Conservation (phyloP, 441 rosid genomes). For the Eruca vesicaria region DNA sequence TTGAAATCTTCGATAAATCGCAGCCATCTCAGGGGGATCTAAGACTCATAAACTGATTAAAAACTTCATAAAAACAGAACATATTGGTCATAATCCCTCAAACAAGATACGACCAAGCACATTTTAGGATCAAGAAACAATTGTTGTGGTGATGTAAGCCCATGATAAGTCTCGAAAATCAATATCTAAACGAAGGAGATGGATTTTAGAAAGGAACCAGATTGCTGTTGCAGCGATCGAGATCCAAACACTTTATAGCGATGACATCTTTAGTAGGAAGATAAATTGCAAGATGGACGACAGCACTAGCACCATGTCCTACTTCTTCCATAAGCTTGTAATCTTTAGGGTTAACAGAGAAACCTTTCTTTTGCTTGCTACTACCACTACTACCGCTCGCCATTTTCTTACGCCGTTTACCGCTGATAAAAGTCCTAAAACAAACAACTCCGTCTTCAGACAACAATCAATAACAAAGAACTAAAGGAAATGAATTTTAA, state of each 20-base stretch:
- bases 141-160: background rate
- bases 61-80: background rate
- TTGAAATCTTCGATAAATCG: too few relatives aligned
- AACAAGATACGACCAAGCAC: background rate
- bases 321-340: constrained; percentile 84
- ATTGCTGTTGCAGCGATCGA: constrained; percentile 91
- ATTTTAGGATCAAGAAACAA: background rate
- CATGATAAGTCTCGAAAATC: background rate
- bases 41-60: background rate
- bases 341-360: constrained; percentile 62
- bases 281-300: constrained; percentile 82
- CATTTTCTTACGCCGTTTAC: constrained; percentile 22
- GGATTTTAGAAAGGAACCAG: constrained; percentile 52
- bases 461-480: background rate
- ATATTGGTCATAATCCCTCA: background rate
- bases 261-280: constrained; percentile 75
- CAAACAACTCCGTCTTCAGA: background rate
- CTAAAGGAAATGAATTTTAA: background rate
- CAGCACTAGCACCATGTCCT: constrained; percentile 93
- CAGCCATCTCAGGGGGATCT: too few relatives aligned
- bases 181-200: too few relatives aligned
- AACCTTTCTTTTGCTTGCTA: constrained; percentile 25
- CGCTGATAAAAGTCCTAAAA: constrained; percentile 11
- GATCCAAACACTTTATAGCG: constrained; percentile 94
- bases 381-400: constrained; percentile 22